Evolutionary conservation across 768 basidiomycete genomes (phyloP), one percentile per base, ranked within the genome.

Genomic region (Tricholoma furcatifolium): DNA sequence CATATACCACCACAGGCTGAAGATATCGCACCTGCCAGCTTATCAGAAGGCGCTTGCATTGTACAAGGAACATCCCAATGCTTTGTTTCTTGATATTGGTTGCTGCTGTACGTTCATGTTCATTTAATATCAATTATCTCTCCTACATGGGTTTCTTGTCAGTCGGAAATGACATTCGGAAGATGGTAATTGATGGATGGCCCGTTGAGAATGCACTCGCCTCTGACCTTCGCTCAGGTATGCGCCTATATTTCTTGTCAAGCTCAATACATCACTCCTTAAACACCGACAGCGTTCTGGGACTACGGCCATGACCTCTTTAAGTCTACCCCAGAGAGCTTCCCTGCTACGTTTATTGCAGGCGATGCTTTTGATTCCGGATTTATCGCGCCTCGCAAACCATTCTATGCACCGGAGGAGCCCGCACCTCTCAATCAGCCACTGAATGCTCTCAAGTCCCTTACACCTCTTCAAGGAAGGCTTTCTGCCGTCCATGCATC

Each of bases 261-360:
- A 15, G n/a, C n/a, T 60, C 69, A 14, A 27, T 7, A n/a, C n/a
- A 39, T 39, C 1, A 9, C n/a, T 30, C 14, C 4, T 38, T 3
- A 18, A 20, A 7, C 6, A 17, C 35, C 35, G 23, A 21, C 17
- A 85, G 84, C 68, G 10, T 81, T 82, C 56, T 87, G 84, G 84
- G 72, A 80, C 4, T 70, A 78, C 4, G 85, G 85, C 1, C 84
- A 87, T n/a, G n/a, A n/a, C 38, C 70, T 88, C 14, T 88, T 85
- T 68, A 74, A 65, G 44, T 74, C 78, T 3, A 80, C 71, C 0
- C 74, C 77, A 0, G 67, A 75, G 35, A 71, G 75, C 0, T 86
- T 82, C 64, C 79, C 82, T 1, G 80, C 73, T 0, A 63, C 69
- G 0, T 87, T 88, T 61, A 48, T 87, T 14, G 65, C 72, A 11